A percentile compares a stretch with the other conserved stretches of the same genome.
phyloP scores from a whole-genome alignment of 2,329 filamentous ascomycete species.

The Fusarium illudens region DNA sequence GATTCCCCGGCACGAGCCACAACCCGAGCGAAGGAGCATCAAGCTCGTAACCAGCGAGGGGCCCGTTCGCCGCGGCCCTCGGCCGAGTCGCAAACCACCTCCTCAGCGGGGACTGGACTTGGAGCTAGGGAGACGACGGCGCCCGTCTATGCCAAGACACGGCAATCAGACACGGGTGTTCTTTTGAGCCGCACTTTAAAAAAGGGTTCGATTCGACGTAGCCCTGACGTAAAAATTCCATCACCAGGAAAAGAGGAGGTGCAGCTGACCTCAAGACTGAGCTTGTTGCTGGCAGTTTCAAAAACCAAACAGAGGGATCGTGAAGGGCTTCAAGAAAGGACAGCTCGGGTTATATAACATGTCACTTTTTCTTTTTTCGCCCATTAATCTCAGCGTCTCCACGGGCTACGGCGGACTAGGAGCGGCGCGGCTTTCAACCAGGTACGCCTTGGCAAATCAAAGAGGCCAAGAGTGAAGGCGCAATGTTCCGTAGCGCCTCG shows the following conservation, averaged over 20 bases:
- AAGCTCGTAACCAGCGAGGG: background rate
- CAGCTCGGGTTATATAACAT: conserved; percentile 2
- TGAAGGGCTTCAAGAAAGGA: background rate
- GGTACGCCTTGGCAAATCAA: conserved; percentile 15
- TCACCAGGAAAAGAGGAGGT: background rate
- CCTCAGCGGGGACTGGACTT: background rate
- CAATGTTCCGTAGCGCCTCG: background rate
- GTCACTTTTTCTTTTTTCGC: conserved; percentile 8
- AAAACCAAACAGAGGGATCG: background rate
- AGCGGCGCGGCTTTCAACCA: background rate
- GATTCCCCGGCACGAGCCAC: background rate
- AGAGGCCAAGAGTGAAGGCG: background rate
- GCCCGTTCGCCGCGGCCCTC: background rate
- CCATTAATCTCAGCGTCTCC: conserved; percentile 20
- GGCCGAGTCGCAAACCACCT: conserved; percentile 3
- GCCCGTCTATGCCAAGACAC: background rate
- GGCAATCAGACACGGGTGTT: conserved; percentile 1
- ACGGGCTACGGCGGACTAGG: conserved; percentile 1
- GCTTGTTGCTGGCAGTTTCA: background rate
- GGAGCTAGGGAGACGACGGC: background rate
- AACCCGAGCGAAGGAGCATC: background rate
- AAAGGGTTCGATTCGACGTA: background rate
- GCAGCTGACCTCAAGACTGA: background rate
- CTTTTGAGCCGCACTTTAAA: conserved; percentile 14
- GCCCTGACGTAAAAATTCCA: conserved; percentile 1